These are phyloP conservation scores for Dryas integrifolia DNA, from an alignment of 331 rosid species.

Conservation along the genomic window DNA sequence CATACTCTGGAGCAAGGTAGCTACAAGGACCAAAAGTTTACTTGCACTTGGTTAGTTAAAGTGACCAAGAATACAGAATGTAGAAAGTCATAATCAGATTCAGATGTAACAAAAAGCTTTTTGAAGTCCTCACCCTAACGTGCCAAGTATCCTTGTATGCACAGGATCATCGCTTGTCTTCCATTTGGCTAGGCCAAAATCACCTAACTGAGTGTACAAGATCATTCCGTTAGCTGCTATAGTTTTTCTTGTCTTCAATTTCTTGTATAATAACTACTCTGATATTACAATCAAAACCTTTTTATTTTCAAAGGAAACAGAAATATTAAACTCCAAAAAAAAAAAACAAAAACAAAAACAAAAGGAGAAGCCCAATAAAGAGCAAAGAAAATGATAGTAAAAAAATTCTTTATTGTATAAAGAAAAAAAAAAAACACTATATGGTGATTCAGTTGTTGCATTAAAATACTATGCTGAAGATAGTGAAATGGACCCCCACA, in stretches of 20 bases:
- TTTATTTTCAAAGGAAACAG: background rate
- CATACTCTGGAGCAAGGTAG: constrained; percentile 87
- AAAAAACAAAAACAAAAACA: background rate
- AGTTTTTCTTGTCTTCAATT: background rate
- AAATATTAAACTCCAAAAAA: background rate
- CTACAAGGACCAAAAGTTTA: constrained; percentile 36
- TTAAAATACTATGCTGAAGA: background rate
- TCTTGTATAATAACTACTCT: background rate
- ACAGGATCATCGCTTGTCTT: constrained; percentile 46
- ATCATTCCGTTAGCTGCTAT: constrained; percentile 18
- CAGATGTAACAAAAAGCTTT: background rate
- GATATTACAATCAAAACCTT: background rate
- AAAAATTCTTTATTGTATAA: background rate
- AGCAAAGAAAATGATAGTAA: too few species aligned
- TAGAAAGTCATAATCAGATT: background rate
- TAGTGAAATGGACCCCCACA: background rate
- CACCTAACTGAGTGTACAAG: constrained; percentile 58
- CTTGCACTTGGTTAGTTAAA: constrained; percentile 2
- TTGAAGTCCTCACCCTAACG: constrained; percentile 62
- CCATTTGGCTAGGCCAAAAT: constrained; percentile 89
- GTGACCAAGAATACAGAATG: background rate
- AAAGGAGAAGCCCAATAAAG: background rate
- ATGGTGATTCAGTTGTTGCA: background rate
- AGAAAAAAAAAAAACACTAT: background rate
- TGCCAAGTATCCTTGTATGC: constrained; percentile 72